Percentiles rank a stretch among this genome's conserved stretches.
phyloP scores from a whole-genome alignment of 2,329 filamentous ascomycete species.

The Sclerotinia trifoliorum region DNA sequence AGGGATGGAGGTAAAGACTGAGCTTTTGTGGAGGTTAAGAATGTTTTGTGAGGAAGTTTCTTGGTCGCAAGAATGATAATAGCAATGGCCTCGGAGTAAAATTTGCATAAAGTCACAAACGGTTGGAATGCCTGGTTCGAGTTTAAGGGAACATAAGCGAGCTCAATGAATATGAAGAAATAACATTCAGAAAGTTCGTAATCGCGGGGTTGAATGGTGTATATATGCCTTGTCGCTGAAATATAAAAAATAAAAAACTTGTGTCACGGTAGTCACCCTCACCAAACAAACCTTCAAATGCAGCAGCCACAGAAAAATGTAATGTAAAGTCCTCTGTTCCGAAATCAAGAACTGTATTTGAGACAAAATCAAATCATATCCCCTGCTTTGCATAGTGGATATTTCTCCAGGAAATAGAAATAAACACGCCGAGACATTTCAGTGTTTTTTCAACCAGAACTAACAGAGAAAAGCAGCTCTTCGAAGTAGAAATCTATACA shows the following conservation, averaged over 20 bases:
- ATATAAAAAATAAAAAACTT: neutral
- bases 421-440: neutral
- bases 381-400: neutral
- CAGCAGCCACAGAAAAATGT: neutral
- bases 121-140: no score
- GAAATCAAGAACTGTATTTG: neutral
- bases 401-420: neutral
- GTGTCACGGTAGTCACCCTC: neutral
- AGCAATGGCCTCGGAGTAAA: no score
- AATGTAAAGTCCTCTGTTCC: neutral
- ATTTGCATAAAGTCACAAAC: no score
- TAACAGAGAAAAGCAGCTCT: neutral
- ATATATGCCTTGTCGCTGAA: neutral
- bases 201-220: neutral
- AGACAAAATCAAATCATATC: neutral
- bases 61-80: slow-evolving; percentile 22
- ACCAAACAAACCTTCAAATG: neutral
- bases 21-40: slow-evolving; percentile 29
- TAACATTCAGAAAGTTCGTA: no score
- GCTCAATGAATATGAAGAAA: no score
- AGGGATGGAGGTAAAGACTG: slow-evolving; percentile 27
- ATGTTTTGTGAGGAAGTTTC: slow-evolving; percentile 27
- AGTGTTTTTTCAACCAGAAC: neutral
- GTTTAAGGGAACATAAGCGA: no score
- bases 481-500: neutral